These are phyloP conservation scores for Aspergillus arachidicola DNA, from an alignment of 2,329 filamentous ascomycete genomes.

Conservation along the genomic window DNA sequence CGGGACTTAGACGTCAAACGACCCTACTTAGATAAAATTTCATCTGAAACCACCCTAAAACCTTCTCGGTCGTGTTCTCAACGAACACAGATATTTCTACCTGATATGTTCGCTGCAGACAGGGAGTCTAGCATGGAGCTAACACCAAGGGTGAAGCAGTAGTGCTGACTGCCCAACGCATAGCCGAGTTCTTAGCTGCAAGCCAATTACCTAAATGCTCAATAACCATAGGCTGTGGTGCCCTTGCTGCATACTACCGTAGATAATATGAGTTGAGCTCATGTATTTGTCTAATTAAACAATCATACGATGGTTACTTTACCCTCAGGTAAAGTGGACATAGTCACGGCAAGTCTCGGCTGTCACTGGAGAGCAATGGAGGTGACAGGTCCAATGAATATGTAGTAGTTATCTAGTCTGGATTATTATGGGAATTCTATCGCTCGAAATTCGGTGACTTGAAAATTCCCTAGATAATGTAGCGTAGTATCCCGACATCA, in stretches of 20 bases:
- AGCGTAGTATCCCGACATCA: background rate
- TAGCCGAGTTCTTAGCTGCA: background rate
- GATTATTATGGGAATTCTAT: background rate
- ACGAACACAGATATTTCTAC: background rate
- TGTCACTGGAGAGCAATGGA: background rate
- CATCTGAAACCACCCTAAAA: background rate
- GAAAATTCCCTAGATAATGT: background rate
- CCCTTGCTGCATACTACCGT: background rate
- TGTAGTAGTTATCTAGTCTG: background rate
- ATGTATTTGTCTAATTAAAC: background rate
- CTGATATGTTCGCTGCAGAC: background rate
- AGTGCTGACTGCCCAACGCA: background rate
- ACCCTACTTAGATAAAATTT: background rate
- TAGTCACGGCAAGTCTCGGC: background rate
- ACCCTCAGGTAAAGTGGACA: background rate
- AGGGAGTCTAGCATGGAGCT: background rate
- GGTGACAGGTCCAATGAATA: background rate
- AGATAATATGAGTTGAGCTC: background rate
- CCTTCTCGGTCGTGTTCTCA: background rate
- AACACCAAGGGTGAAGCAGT: background rate
- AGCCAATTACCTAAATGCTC: background rate
- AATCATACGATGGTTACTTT: background rate
- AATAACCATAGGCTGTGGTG: background rate
- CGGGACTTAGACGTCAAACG: background rate
- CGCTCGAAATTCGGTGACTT: background rate